These are phyloP conservation scores for Phytopythium ostracodes DNA, from an alignment of 352 stramenopile species.

Conservation along the genomic window DNA sequence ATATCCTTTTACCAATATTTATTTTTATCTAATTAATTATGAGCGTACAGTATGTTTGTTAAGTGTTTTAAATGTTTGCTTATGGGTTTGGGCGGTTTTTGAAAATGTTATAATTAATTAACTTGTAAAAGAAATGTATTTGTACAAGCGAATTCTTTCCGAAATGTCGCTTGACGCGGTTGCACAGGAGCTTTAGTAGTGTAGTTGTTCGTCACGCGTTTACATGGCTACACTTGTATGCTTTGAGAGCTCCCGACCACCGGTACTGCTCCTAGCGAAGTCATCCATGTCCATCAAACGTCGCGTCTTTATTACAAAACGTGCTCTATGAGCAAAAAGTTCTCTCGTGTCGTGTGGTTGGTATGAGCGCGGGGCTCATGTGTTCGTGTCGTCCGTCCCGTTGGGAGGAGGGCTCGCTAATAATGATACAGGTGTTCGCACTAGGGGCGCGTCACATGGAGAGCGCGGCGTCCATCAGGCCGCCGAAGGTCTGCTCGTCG, in stretches of 20 bases:
- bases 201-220: no score
- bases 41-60: no score
- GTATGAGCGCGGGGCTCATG: neutral
- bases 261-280: neutral
- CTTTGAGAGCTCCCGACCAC: no score
- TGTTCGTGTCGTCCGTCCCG: neutral
- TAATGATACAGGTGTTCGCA: neutral
- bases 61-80: neutral
- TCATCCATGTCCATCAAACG: neutral
- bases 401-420: neutral
- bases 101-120: neutral
- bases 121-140: no score
- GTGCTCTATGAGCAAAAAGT: neutral
- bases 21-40: no score
- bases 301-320: neutral
- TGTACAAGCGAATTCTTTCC: no score
- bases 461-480: neutral
- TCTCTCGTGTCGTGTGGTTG: neutral
- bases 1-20: no score
- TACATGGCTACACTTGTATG: neutral
- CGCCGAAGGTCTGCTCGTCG: constrained; percentile 11
- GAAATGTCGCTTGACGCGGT: neutral
- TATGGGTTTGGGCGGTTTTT: neutral
- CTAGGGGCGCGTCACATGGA: neutral
- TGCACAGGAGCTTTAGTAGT: no score